A percentile compares a stretch with the other conserved stretches of the same genome.
These are phyloP conservation scores for Exophiala viscosa DNA, from an alignment of 2,329 filamentous ascomycete species.

Conservation along the genomic window DNA sequence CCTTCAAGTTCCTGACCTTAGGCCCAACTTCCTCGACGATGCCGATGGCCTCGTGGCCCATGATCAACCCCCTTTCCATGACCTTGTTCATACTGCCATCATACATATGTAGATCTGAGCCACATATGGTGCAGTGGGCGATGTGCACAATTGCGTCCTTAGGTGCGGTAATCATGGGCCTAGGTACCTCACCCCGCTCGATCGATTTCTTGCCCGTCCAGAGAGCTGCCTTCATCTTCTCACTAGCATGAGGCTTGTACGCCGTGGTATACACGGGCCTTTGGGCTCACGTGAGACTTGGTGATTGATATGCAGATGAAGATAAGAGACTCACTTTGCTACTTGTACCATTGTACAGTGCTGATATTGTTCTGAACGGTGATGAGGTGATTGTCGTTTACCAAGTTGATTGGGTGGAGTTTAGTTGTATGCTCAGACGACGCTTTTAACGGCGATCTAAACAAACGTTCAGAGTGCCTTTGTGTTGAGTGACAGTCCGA, in stretches of 20 bases:
- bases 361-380: background rate
- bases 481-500: background rate
- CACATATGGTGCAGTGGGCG: slow-evolving; percentile 35
- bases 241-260: slow-evolving; percentile 31
- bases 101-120: slow-evolving; percentile 35
- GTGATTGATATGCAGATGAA: background rate
- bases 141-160: slow-evolving; percentile 35
- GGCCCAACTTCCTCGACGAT: slow-evolving; percentile 31
- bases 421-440: background rate
- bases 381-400: background rate
- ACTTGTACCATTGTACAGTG: slow-evolving; percentile 9
- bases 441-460: background rate
- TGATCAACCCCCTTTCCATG: slow-evolving; percentile 32
- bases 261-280: slow-evolving; percentile 26
- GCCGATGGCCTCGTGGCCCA: slow-evolving; percentile 34
- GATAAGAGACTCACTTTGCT: slow-evolving; percentile 6
- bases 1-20: slow-evolving; percentile 25
- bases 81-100: slow-evolving; percentile 31
- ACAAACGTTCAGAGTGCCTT: background rate
- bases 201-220: slow-evolving; percentile 32
- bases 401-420: background rate
- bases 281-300: background rate
- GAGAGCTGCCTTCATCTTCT: slow-evolving; percentile 33
- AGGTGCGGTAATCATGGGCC: slow-evolving; percentile 33
- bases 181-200: slow-evolving; percentile 34